Evolutionary conservation across 192 early-diverging fungal species (phyloP), one percentile per base, ranked within the genome.

Genomic region (Rhizophagus prolifer): DNA sequence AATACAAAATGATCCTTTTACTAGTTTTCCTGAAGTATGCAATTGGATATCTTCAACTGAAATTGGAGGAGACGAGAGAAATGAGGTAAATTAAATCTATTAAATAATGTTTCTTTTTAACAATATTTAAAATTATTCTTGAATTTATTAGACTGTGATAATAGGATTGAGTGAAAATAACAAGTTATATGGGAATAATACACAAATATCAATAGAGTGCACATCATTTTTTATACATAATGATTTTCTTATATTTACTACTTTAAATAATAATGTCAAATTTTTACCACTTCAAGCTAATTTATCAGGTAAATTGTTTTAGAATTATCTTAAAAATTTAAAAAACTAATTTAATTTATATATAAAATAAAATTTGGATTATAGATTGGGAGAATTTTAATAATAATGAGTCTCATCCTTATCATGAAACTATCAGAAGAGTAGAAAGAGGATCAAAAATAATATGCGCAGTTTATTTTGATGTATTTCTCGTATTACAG

Each of bases 361-460:
- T 23, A 0, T 21, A 34, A 21, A 36, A 66, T 9, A 34, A 3
- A n/a, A n/a, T 44, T 41, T 78, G 61, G 75, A 79, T 64, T 77
- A 72, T 16, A 65, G 64, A 12, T 60, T 81, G 8, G 67, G 69
- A 65, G 80, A 85, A 21, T 82, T 83, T 50, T 85, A 84, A 74
- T 64, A 85, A 86, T 64, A 80, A 84, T 65, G 68, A 83, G 26
- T 78, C 76, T 36, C 64, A 83, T 26, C 82, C 84, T 21, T 91
- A 91, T 60, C 89, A 93, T 74, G 90, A 93, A 81, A 80, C 88
- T 21, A 70, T 82, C 28, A 88, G 97, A 31, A 87, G 94, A 1
- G 87, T 99, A n/a, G 97, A 99, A 84, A 90, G 95, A 66, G 97
- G 96, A 13, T 87, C 97, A 12, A 88, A 90, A 28, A 95, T 98